phyloP scores from a whole-genome alignment of 202 grass and related monocot species.

The Panicum hallii region DNA sequence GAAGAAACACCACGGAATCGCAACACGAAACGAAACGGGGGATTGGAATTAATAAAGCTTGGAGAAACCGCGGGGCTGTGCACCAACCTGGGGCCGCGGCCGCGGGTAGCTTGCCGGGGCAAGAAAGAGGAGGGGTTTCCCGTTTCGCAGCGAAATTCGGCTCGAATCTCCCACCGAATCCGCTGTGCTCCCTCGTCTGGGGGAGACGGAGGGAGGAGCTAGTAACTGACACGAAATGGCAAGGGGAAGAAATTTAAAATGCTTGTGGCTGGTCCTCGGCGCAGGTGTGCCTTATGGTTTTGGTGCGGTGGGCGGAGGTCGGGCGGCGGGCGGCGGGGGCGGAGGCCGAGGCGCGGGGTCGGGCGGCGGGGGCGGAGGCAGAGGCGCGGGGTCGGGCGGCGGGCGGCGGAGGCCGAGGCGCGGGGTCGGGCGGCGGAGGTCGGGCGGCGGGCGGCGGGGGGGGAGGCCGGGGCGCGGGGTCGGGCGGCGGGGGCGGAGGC shows the following conservation, averaged over 20 bases:
- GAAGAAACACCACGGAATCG: constrained; percentile 8
- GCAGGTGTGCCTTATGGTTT: neutral
- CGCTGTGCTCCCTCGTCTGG: neutral
- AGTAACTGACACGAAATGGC: constrained; percentile 44
- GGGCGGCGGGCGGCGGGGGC: no score
- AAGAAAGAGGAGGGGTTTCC: constrained; percentile 4
- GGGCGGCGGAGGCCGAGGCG: no score
- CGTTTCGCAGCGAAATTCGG: neutral
- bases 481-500: no score
- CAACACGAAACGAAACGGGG: constrained; percentile 22
- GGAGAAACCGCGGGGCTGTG: constrained; percentile 1
- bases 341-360: no score
- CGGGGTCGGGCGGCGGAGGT: no score
- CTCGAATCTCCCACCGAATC: constrained; percentile 4
- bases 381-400: no score
- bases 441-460: no score
- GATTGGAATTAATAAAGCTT: neutral
- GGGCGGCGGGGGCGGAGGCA: no score
- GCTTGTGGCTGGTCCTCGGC: constrained; percentile 18
- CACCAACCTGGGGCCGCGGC: neutral
- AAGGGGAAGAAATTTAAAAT: constrained; percentile 24
- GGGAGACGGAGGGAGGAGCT: neutral
- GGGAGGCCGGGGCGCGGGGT: no score
- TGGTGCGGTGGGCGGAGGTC: no score
- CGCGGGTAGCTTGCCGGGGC: constrained; percentile 9